Percentiles rank a stretch among this genome's conserved stretches.
Evolutionary conservation across 2,329 filamentous ascomycete genomes (phyloP).

Genomic region (Fusarium keratoplasticum): DNA sequence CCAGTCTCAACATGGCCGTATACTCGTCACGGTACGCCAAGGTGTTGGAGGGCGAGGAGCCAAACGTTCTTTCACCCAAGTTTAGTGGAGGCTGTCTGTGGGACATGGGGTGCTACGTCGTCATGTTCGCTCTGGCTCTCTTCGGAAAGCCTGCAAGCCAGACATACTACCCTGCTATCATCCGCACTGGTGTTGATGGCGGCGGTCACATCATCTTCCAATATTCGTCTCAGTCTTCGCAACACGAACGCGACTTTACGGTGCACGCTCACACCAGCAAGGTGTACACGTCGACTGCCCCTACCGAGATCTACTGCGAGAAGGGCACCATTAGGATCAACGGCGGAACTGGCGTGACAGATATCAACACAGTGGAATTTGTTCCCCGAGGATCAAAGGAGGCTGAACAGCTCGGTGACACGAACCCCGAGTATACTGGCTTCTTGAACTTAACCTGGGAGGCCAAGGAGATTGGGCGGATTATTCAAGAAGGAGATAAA

Average conservation of each 20-base stretch:
- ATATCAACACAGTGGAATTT: conserved; percentile 25
- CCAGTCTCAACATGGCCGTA: conserved; percentile 29
- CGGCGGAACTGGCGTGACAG: conserved; percentile 26
- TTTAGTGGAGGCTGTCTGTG: conserved; percentile 32
- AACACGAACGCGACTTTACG: conserved; percentile 23
- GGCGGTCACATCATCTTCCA: conserved; percentile 26
- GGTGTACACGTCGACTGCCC: conserved; percentile 27
- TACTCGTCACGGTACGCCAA: conserved; percentile 18
- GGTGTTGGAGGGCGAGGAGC: conserved; percentile 15
- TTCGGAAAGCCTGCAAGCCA: conserved; percentile 26
- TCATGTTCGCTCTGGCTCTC: conserved; percentile 30
- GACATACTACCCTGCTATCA: conserved; percentile 13
- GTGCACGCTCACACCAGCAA: conserved; percentile 29
- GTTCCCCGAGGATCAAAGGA: conserved; percentile 21
- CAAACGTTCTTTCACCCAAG: conserved; percentile 30
- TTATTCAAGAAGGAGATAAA: conserved; percentile 19
- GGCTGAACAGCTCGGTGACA: conserved; percentile 23
- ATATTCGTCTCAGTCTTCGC: conserved; percentile 19
- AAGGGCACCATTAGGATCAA: conserved; percentile 32
- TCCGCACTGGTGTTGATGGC: conserved; percentile 23
- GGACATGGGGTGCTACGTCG: conserved; percentile 37
- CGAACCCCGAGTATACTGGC: conserved; percentile 10
- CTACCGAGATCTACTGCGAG: conserved; percentile 35
- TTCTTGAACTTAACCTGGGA: conserved; percentile 38
- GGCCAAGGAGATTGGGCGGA: conserved; percentile 28